These are phyloP conservation scores for Paraurostyla sp. DNA, from an alignment of 73 alveolate species.

Conservation along the genomic window DNA sequence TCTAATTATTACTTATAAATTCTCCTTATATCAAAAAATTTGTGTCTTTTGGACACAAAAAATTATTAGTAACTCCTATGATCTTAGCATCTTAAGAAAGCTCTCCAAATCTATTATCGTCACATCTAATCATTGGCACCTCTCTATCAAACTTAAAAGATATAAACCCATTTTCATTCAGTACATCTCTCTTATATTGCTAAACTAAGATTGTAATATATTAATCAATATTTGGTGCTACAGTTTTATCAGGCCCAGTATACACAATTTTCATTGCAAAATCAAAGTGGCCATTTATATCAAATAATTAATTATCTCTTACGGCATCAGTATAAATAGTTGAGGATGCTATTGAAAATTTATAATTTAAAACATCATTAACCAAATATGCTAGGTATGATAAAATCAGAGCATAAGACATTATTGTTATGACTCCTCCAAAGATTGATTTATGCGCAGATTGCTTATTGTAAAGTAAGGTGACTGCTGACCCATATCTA, in stretches of 20 bases:
- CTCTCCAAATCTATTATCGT: background rate
- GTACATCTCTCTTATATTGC: background rate
- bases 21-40: background rate
- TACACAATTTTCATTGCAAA: background rate
- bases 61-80: background rate
- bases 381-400: too few relatives aligned
- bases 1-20: background rate
- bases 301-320: too few relatives aligned
- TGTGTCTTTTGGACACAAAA: background rate
- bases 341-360: background rate
- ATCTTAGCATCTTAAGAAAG: background rate
- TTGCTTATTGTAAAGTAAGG: background rate
- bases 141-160: too few relatives aligned
- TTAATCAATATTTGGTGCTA: background rate
- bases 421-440: background rate
- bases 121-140: background rate
- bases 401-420: background rate
- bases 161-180: background rate
- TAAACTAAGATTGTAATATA: too few relatives aligned
- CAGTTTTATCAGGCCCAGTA: background rate
- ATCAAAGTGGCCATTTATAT: background rate
- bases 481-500: too few relatives aligned
- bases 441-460: background rate
- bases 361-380: background rate
- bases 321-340: background rate